phyloP scores from a whole-genome alignment of 2,329 filamentous ascomycete species.

The Dichotomopilus funicola region DNA sequence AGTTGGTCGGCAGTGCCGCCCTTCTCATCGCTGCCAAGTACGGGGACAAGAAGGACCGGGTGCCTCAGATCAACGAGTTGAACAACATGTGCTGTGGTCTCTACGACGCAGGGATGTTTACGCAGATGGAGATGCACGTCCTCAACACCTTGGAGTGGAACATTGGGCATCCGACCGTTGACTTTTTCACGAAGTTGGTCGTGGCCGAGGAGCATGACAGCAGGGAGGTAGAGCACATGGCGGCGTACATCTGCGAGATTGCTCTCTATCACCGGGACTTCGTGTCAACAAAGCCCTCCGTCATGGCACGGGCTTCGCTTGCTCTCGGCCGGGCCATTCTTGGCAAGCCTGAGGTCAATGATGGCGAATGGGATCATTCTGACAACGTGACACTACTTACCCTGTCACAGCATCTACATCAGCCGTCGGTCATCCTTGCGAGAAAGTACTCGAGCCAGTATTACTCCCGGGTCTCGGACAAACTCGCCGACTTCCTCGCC shows the following conservation, averaged over 20 bases:
- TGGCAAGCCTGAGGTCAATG: conserved; percentile 66
- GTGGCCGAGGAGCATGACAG: conserved; percentile 73
- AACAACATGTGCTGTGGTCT: conserved; percentile 99
- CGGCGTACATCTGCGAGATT: conserved; percentile 89
- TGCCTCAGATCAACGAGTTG: conserved; percentile 93
- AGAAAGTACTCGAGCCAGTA: conserved; percentile 53
- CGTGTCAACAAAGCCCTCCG: conserved; percentile 83
- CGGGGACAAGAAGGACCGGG: conserved; percentile 95
- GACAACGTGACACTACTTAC: conserved; percentile 60
- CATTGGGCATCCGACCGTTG: conserved; percentile 91
- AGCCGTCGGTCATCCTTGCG: conserved; percentile 51
- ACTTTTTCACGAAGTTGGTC: conserved; percentile 85
- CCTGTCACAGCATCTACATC: conserved; percentile 53
- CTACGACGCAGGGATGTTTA: conserved; percentile 99
- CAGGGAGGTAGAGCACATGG: conserved; percentile 88
- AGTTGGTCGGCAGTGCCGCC: conserved; percentile 91
- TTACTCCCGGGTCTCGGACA: conserved; percentile 48
- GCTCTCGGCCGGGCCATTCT: conserved; percentile 83
- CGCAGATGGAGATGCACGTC: conserved; percentile 99
- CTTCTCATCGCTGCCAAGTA: conserved; percentile 97
- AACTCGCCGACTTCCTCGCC: conserved; percentile 52
- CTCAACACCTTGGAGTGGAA: conserved; percentile 95
- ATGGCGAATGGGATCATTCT: conserved; percentile 68
- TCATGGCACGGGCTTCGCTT: conserved; percentile 81
- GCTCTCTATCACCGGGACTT: conserved; percentile 96